Conservation (phyloP, 73 alveolate genomes). For the Halteria grandinella region DNA sequence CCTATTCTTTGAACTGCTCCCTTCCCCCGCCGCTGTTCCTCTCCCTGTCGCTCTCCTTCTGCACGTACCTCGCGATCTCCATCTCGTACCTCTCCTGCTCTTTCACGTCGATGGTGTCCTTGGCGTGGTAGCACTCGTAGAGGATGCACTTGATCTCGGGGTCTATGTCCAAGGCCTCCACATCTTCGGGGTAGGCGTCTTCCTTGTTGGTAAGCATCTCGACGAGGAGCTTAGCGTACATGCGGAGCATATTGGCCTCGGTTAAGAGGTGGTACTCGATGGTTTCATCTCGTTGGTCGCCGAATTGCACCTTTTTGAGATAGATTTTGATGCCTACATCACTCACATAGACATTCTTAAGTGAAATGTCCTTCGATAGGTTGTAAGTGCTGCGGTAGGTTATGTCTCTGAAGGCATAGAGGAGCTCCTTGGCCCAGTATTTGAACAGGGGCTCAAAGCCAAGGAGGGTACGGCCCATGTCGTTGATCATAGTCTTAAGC, state of each 20-base stretch:
- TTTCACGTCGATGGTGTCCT: slow-evolving; percentile 10
- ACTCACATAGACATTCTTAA: slow-evolving; percentile 43
- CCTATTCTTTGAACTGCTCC: not conserved
- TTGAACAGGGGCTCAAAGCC: slow-evolving; percentile 53
- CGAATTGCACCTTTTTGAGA: slow-evolving; percentile 34
- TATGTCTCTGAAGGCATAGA: slow-evolving; percentile 55
- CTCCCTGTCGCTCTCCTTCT: slow-evolving; percentile 26
- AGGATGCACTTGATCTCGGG: slow-evolving; percentile 51
- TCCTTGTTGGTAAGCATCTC: slow-evolving; percentile 54
- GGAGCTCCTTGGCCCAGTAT: slow-evolving; percentile 68
- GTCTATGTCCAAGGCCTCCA: slow-evolving; percentile 37
- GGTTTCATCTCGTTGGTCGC: slow-evolving; percentile 27
- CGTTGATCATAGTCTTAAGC: slow-evolving; percentile 40
- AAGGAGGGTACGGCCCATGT: slow-evolving; percentile 34
- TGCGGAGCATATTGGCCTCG: slow-evolving; percentile 25
- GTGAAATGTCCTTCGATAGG: slow-evolving; percentile 35
- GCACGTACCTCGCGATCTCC: slow-evolving; percentile 19
- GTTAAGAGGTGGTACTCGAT: slow-evolving; percentile 19
- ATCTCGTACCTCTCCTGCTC: slow-evolving; percentile 53
- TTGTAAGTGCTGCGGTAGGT: slow-evolving; percentile 55
- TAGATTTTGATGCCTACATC: slow-evolving; percentile 58
- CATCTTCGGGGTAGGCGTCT: slow-evolving; percentile 11
- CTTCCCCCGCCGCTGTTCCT: not conserved
- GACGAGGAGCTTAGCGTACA: slow-evolving; percentile 20
- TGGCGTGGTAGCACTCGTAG: slow-evolving; percentile 47